Conservation (phyloP, 2,329 filamentous ascomycete species). For the Coniochaeta hoffmannii region DNA sequence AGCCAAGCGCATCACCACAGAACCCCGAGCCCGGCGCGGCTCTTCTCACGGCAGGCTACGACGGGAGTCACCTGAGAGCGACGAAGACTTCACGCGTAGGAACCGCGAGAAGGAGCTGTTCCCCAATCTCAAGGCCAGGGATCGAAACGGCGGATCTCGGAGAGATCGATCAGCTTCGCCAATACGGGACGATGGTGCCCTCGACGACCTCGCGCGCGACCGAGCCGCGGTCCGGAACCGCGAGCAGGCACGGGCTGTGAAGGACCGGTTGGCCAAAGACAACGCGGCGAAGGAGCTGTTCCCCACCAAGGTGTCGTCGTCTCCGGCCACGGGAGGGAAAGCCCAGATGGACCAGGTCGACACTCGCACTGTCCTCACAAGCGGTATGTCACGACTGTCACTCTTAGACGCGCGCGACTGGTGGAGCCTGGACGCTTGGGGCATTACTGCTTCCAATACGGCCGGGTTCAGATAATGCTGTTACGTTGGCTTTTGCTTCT, state of each 20-base stretch:
- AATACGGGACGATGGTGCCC: slow-evolving; percentile 29
- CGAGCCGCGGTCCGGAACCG: slow-evolving; percentile 28
- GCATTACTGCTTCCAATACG: not conserved
- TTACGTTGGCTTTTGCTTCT: too few species aligned
- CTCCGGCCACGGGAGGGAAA: slow-evolving; percentile 14
- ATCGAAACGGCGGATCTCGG: slow-evolving; percentile 16
- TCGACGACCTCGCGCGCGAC: slow-evolving; percentile 21
- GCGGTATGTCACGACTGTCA: slow-evolving; percentile 20
- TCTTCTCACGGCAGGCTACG: slow-evolving; percentile 8
- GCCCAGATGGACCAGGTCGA: slow-evolving; percentile 26
- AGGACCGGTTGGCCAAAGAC: slow-evolving; percentile 29
- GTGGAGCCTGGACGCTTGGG: slow-evolving; percentile 9
- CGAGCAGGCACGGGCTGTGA: slow-evolving; percentile 36
- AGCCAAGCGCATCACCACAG: slow-evolving; percentile 18
- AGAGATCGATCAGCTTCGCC: slow-evolving; percentile 48
- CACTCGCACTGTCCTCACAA: slow-evolving; percentile 23
- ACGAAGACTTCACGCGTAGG: slow-evolving; percentile 20
- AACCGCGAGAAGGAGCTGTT: slow-evolving; percentile 60
- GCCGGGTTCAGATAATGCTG: not conserved
- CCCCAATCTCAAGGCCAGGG: slow-evolving; percentile 26
- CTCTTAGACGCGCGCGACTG: slow-evolving; percentile 10
- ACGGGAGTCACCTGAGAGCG: slow-evolving; percentile 9
- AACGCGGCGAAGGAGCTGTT: slow-evolving; percentile 52
- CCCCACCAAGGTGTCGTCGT: slow-evolving; percentile 32
- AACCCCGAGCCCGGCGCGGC: slow-evolving; percentile 14